A percentile compares a stretch with the other conserved stretches of the same genome.
Evolutionary conservation across 2,329 filamentous ascomycete genomes (phyloP).

Genomic region (Didymosphaeria variabile): DNA sequence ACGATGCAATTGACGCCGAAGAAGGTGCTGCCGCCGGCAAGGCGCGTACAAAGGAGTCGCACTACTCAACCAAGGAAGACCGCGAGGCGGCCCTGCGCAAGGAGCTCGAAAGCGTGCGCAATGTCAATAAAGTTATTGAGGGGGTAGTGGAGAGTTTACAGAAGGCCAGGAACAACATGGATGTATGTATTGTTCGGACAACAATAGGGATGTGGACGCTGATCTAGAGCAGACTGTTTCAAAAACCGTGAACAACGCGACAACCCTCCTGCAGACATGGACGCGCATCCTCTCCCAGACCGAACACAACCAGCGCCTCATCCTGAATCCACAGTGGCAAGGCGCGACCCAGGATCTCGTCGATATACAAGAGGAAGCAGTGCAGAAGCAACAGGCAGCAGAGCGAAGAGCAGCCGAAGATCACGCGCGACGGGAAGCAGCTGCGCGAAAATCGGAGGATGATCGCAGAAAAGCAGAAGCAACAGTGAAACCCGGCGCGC

Average conservation of each 20-base stretch:
- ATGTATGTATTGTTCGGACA: slow-evolving; percentile 58
- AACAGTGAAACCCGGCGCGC: slow-evolving; percentile 55
- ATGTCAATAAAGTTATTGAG: slow-evolving; percentile 89
- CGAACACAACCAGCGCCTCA: slow-evolving; percentile 93
- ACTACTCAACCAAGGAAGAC: slow-evolving; percentile 70
- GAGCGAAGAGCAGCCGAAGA: slow-evolving; percentile 81
- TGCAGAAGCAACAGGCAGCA: slow-evolving; percentile 76
- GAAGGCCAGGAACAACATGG: slow-evolving; percentile 79
- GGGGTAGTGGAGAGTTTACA: slow-evolving; percentile 76
- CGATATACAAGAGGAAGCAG: slow-evolving; percentile 84
- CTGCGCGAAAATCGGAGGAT: slow-evolving; percentile 62
- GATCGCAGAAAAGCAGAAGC: slow-evolving; percentile 68
- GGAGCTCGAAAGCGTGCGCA: slow-evolving; percentile 83
- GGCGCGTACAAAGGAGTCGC: slow-evolving; percentile 57
- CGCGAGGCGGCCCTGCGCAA: slow-evolving; percentile 78
- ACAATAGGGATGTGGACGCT: slow-evolving; percentile 10
- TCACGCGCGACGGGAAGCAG: slow-evolving; percentile 77
- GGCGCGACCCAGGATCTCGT: slow-evolving; percentile 85
- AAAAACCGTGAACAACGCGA: slow-evolving; percentile 84
- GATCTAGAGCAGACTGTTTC: slow-evolving; percentile 73
- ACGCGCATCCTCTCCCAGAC: slow-evolving; percentile 95
- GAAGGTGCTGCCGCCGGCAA: slow-evolving; percentile 24
- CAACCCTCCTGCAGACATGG: slow-evolving; percentile 92
- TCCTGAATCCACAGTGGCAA: slow-evolving; percentile 88
- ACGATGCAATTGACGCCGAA: slow-evolving; percentile 51